A percentile compares a stretch with the other conserved stretches of the same genome.
These are phyloP conservation scores for Lachancea thermotolerans DNA, from an alignment of 805 yeast genomes.

Conservation along the genomic window DNA sequence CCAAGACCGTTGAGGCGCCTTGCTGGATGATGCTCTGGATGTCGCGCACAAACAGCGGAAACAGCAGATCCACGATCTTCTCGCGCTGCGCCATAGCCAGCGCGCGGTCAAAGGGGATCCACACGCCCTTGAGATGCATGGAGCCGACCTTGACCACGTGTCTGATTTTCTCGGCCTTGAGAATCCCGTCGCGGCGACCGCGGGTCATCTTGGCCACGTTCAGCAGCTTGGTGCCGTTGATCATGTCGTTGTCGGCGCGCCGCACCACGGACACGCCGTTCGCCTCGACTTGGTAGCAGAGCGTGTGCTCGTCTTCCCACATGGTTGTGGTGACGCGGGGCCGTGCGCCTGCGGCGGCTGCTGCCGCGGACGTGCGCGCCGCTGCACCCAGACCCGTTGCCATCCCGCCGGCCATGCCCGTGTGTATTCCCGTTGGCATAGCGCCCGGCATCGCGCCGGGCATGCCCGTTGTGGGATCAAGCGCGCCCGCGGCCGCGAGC, in stretches of 20 bases:
- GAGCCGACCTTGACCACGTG: constrained; percentile 83
- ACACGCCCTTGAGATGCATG: constrained; percentile 83
- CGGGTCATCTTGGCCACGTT: constrained; percentile 85
- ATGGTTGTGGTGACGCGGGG: constrained; percentile 73
- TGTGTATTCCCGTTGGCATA: not conserved
- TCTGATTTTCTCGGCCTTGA: constrained; percentile 67
- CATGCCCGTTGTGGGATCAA: not conserved
- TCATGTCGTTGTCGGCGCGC: constrained; percentile 79
- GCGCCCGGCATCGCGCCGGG: not conserved
- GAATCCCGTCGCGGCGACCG: constrained; percentile 78
- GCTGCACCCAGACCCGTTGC: not conserved
- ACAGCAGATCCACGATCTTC: constrained; percentile 59
- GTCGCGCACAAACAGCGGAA: constrained; percentile 68
- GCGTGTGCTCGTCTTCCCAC: constrained; percentile 85
- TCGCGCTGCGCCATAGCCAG: constrained; percentile 75
- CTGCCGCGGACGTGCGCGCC: not conserved
- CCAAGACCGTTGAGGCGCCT: constrained; percentile 6
- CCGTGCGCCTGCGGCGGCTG: constrained; percentile 13
- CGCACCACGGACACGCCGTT: constrained; percentile 74
- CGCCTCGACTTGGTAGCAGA: constrained; percentile 82
- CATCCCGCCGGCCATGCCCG: not conserved
- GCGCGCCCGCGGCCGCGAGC: constrained; percentile 6
- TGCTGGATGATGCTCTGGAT: constrained; percentile 45
- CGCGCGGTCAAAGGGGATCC: constrained; percentile 86
- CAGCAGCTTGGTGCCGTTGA: constrained; percentile 75